These are phyloP conservation scores for Pichia nanzhaoensis DNA, from an alignment of 805 yeast genomes.

Conservation along the genomic window DNA sequence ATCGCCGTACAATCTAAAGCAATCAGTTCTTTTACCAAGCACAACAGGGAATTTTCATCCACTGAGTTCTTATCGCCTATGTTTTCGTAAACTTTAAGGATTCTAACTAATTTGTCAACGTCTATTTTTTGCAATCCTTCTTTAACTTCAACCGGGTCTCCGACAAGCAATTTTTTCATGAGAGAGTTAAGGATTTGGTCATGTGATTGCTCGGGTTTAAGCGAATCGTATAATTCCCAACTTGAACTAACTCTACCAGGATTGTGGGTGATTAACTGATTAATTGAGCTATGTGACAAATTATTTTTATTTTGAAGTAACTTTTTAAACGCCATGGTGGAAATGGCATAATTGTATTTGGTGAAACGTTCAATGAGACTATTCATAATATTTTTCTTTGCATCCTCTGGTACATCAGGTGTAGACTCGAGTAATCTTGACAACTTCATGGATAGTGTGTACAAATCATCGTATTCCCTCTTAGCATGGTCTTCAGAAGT, in stretches of 20 bases:
- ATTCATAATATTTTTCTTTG: slow-evolving; percentile 19
- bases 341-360: slow-evolving; percentile 23
- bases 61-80: slow-evolving; percentile 14
- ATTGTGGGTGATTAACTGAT: slow-evolving; percentile 27
- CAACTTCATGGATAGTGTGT: slow-evolving; percentile 11
- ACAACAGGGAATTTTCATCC: slow-evolving; percentile 7
- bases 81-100: slow-evolving; percentile 13
- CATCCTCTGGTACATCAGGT: slow-evolving; percentile 9
- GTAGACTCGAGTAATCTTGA: slow-evolving; percentile 11
- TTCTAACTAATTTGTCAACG: slow-evolving; percentile 11
- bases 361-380: slow-evolving; percentile 22
- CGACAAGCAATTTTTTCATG: slow-evolving; percentile 19
- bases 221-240: slow-evolving; percentile 26
- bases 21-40: slow-evolving; percentile 17
- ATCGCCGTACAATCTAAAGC: slow-evolving; percentile 16
- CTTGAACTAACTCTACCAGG: slow-evolving; percentile 32
- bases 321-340: slow-evolving; percentile 16
- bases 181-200: slow-evolving; percentile 14
- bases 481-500: neutral
- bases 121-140: slow-evolving; percentile 18
- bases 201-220: slow-evolving; percentile 6
- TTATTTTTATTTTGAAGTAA: slow-evolving; percentile 5
- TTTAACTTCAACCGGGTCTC: slow-evolving; percentile 20
- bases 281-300: slow-evolving; percentile 14
- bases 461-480: slow-evolving; percentile 12